phyloP scores from a whole-genome alignment of 257 asterid genomes.

The Schizonepeta tenuifolia region DNA sequence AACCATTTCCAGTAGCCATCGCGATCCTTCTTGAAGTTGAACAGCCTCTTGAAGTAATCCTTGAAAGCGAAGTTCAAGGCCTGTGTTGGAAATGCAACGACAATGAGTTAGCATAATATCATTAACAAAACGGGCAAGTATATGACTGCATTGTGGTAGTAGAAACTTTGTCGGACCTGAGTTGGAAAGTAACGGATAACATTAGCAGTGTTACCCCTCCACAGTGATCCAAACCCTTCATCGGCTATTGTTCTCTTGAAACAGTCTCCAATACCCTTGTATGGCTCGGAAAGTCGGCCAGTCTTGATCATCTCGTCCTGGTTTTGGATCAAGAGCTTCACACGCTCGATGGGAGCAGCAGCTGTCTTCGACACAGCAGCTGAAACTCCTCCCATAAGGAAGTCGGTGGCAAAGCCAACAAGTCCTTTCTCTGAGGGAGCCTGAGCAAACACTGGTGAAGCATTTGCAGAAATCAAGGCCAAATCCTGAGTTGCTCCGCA shows the following conservation, averaged over 20 bases:
- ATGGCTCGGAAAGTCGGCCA: conserved; percentile 87
- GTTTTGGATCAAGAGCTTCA: conserved; percentile 90
- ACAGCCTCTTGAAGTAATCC: conserved; percentile 88
- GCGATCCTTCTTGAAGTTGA: conserved; percentile 85
- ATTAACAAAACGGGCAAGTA: not conserved
- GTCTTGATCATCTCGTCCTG: conserved; percentile 89
- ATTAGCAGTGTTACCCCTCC: conserved; percentile 97
- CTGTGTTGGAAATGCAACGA: conserved; percentile 36
- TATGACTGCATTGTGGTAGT: not conserved
- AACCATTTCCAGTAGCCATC: conserved; percentile 99
- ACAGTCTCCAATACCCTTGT: conserved; percentile 92
- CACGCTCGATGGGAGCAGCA: conserved; percentile 95
- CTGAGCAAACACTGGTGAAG: conserved; percentile 81
- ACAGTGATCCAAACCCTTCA: conserved; percentile 69
- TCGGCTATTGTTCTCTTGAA: conserved; percentile 69
- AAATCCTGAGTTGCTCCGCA: conserved; percentile 57
- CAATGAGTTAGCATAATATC: conserved; percentile 24
- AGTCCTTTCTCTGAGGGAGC: conserved; percentile 89
- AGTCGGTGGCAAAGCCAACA: conserved; percentile 74
- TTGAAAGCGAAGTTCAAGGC: conserved; percentile 94
- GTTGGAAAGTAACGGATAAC: conserved; percentile 96
- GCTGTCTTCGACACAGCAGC: conserved; percentile 96
- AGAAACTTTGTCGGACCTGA: conserved; percentile 55
- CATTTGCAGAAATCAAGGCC: conserved; percentile 70
- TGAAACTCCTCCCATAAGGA: conserved; percentile 95